Evolutionary conservation across 306 rosid genomes (phyloP).

Genomic region (Inga leiocalycina): DNA sequence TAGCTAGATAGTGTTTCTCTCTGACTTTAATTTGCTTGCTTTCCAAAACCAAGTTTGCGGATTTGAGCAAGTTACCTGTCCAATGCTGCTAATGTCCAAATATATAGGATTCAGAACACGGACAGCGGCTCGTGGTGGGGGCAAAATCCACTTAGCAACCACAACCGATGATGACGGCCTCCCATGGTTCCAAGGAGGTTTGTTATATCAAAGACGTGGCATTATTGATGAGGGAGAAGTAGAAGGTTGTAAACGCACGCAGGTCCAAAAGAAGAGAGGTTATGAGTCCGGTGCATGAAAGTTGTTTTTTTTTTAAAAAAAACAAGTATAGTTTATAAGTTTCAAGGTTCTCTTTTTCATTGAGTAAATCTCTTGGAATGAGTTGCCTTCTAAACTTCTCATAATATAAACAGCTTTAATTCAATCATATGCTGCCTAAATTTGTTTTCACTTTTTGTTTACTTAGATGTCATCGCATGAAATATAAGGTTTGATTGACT

Average conservation of each 20-base stretch:
- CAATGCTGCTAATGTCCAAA: background rate
- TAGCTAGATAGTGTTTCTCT: background rate
- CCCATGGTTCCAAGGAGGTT: background rate
- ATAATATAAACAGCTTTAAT: too few species aligned
- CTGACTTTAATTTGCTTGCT: slow-evolving; percentile 2
- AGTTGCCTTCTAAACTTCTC: too few species aligned
- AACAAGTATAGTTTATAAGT: too few species aligned
- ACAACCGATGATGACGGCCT: background rate
- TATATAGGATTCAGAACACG: slow-evolving; percentile 35
- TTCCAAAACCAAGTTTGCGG: slow-evolving; percentile 34
- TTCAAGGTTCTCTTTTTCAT: too few species aligned
- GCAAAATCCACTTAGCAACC: background rate
- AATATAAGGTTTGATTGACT: too few species aligned
- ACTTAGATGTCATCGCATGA: too few species aligned
- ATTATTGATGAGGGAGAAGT: background rate
- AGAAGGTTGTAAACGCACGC: too few species aligned
- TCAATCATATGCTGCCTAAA: background rate
- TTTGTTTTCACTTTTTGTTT: background rate
- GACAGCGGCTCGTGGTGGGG: slow-evolving; percentile 30
- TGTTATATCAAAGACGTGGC: background rate
- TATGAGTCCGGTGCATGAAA: too few species aligned
- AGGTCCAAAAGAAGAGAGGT: too few species aligned
- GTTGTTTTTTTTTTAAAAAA: too few species aligned
- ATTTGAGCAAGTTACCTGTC: background rate
- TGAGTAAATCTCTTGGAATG: too few species aligned